phyloP scores from a whole-genome alignment of 306 rosid species.

The Abrus precatorius region DNA sequence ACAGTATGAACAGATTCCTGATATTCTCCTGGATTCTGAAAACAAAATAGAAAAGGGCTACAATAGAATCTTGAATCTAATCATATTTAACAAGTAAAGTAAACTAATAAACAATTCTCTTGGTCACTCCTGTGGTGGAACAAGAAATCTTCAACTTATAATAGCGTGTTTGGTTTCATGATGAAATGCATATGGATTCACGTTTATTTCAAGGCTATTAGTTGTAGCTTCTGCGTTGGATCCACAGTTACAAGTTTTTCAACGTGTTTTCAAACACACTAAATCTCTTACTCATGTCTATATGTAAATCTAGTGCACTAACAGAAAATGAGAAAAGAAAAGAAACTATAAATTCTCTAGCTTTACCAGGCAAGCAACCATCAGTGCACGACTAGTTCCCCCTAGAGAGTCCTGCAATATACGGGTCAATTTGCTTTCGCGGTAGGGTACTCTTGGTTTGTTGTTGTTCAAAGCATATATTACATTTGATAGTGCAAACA shows the following conservation, averaged over 20 bases:
- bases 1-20: constrained; percentile 95
- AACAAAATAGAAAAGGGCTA: constrained; percentile 33
- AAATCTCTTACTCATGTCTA: not conserved
- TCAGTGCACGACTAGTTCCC: constrained; percentile 82
- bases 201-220: too few species aligned
- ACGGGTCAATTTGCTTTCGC: constrained; percentile 97
- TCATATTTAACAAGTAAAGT: constrained; percentile 10
- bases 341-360: constrained; percentile 19
- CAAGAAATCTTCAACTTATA: constrained; percentile 29
- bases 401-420: constrained; percentile 94
- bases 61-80: constrained; percentile 19
- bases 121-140: constrained; percentile 16
- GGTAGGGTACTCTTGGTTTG: constrained; percentile 75
- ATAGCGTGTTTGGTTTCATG: too few species aligned
- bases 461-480: constrained; percentile 88
- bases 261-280: too few species aligned
- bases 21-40: constrained; percentile 93
- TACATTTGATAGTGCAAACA: constrained; percentile 93
- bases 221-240: too few species aligned
- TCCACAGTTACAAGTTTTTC: too few species aligned
- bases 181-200: too few species aligned
- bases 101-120: constrained; percentile 6
- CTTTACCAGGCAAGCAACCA: constrained; percentile 95
- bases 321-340: constrained; percentile 15
- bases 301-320: constrained; percentile 16